Percentiles rank a stretch among this genome's conserved stretches.
Evolutionary conservation across 1,284 basidiomycete species (phyloP).

Genomic region (Leucoagaricus sp.): DNA sequence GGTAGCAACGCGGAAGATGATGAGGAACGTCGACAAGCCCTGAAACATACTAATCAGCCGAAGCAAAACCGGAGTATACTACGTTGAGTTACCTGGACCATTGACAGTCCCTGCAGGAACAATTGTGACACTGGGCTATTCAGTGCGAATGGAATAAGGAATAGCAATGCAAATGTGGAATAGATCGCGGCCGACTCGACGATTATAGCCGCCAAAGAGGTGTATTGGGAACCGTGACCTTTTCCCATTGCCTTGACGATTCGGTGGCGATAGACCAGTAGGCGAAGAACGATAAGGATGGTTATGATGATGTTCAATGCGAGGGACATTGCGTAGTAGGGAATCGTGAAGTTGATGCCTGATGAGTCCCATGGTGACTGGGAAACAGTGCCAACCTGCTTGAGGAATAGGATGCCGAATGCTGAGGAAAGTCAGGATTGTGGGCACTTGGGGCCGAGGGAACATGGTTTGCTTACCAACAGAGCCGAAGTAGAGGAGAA

Average conservation of each 20-base stretch:
- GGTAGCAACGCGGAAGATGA: slow-evolving; percentile 15
- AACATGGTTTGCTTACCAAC: neutral
- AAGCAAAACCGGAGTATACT: neutral
- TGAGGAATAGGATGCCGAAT: slow-evolving; percentile 6
- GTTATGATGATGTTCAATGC: slow-evolving; percentile 27
- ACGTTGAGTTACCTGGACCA: slow-evolving; percentile 3
- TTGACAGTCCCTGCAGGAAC: slow-evolving; percentile 8
- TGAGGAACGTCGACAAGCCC: slow-evolving; percentile 13
- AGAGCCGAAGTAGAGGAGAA: neutral
- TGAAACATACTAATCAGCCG: neutral
- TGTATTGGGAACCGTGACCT: slow-evolving; percentile 25
- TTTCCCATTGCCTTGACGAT: slow-evolving; percentile 16
- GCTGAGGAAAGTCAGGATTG: neutral
- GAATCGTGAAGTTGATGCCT: slow-evolving; percentile 14
- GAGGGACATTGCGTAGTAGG: slow-evolving; percentile 26
- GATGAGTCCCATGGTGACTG: neutral
- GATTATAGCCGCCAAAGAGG: slow-evolving; percentile 27
- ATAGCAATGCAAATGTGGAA: slow-evolving; percentile 7
- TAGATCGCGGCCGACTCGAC: slow-evolving; percentile 28
- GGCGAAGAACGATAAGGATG: slow-evolving; percentile 22
- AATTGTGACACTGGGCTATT: slow-evolving; percentile 5
- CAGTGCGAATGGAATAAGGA: slow-evolving; percentile 4
- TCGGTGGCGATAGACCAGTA: slow-evolving; percentile 17
- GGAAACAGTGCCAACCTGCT: slow-evolving; percentile 2
- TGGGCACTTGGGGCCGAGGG: neutral